Evolutionary conservation across 768 basidiomycete genomes (phyloP), one percentile per base, ranked within the genome.

Genomic region (Leccinum disarticulatum): DNA sequence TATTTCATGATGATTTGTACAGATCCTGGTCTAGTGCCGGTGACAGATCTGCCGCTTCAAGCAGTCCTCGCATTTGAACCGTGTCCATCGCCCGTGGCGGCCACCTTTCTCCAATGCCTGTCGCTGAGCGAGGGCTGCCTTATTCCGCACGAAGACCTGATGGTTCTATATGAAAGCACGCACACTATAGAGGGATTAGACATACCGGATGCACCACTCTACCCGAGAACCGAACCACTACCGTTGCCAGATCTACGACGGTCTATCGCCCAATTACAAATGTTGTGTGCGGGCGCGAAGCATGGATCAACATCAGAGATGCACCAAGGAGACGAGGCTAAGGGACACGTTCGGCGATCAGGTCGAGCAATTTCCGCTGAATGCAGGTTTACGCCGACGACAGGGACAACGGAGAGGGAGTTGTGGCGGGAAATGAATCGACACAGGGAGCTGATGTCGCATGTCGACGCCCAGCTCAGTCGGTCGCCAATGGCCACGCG

Each of bases 21-120:
- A 94, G 94, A 96, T 79, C 71, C 82, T 17, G 81, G 83, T 6
- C 77, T 88, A 50, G 81, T 98, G 31, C 95, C 95, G 4, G 68
- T 82, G 43, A 70, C 72, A 13, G 87, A 89, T 58, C 83, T 99
- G 41, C 90, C 94, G 7, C 72, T 95, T 19, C 94, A 97, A 71
- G 79, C 77, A 1, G 82, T 83, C 27, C 79, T 95, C 54, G 69
- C 73, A 17, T 96, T 96, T 71, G 64, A 78, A 56, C 80, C 89
- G 57, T 85, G 87, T 69, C 75, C 80, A 27, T 65, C 82, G 7
- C 61, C 74, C 19, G 73, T 87, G 41, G 85, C 86, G 22, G 79
- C 77, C 15, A 85, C 87, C 8, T 94, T 90, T 74, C 83, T 96
- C 33, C 80, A 87, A 71, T 78, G 78, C 27, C 65, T 93, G 53